phyloP scores from a whole-genome alignment of 2,329 filamentous ascomycete species.

The Alternaria alternata region DNA sequence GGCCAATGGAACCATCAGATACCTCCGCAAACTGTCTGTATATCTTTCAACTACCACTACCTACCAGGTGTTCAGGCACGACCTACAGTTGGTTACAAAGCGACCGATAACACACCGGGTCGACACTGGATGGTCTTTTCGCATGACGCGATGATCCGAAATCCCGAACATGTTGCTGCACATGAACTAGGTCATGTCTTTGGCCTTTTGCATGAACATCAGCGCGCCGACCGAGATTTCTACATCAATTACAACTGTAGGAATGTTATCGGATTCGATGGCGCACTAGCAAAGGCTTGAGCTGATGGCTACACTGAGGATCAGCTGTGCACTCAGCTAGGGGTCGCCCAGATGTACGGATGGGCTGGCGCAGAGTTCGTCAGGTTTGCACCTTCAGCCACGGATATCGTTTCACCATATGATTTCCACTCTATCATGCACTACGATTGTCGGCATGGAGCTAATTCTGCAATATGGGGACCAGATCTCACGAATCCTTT shows the following conservation, averaged over 20 bases:
- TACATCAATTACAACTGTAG: neutral
- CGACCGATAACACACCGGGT: neutral
- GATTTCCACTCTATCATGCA: neutral
- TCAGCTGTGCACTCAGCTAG: neutral
- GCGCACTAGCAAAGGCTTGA: neutral
- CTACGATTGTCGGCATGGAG: neutral
- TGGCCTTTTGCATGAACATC: slow-evolving; percentile 1
- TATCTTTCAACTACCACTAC: neutral
- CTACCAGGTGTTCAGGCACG: neutral
- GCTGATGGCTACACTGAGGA: neutral
- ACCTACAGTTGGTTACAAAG: neutral
- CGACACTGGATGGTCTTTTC: neutral
- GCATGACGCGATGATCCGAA: neutral
- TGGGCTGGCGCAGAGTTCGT: neutral
- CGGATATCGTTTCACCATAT: neutral
- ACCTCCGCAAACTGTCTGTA: neutral
- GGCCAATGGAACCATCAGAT: neutral
- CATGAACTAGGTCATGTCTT: slow-evolving; percentile 5
- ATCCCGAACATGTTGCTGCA: neutral
- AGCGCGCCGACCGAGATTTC: neutral
- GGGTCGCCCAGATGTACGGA: neutral
- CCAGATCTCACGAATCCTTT: neutral
- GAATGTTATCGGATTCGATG: neutral
- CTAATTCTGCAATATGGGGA: neutral
- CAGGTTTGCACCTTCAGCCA: neutral